Percentiles rank a stretch among this genome's conserved stretches.
Evolutionary conservation across 495 filamentous ascomycete genomes (phyloP).

Genomic region (Xylaria curta): DNA sequence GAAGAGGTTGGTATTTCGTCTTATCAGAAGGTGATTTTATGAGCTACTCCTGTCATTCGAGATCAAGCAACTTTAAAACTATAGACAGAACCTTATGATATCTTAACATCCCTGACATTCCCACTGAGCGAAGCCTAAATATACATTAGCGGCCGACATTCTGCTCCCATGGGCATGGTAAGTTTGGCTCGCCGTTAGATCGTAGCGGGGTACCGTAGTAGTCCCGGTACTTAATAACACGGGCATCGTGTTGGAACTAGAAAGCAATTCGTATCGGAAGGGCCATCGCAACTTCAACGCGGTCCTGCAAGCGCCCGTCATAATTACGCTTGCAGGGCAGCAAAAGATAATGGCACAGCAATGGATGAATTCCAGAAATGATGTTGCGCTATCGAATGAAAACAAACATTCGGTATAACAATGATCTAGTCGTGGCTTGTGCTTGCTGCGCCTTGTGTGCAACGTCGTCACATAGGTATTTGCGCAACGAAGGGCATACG

Average conservation of each 20-base stretch:
- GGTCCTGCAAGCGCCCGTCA: background rate
- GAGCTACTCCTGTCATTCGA: background rate
- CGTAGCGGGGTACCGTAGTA: background rate
- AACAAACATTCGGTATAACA: background rate
- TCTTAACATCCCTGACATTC: background rate
- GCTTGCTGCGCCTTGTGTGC: constrained; percentile 18
- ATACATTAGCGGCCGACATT: background rate
- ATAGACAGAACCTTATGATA: background rate
- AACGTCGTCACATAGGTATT: background rate
- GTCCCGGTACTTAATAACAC: background rate
- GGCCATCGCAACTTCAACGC: background rate
- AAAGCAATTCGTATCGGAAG: background rate
- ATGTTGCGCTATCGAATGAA: background rate
- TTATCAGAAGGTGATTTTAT: background rate
- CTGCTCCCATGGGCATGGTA: constrained; percentile 10
- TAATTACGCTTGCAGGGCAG: background rate
- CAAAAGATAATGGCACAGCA: too few relatives aligned
- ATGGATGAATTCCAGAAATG: background rate
- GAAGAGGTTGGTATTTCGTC: background rate
- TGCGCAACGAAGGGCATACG: background rate
- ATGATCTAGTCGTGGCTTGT: constrained; percentile 3
- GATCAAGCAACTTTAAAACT: background rate
- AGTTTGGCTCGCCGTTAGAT: constrained; percentile 19
- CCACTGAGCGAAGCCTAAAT: background rate
- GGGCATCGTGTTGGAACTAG: background rate